Conservation (phyloP, 345 rosid species). For the Isatis tinctoria region DNA sequence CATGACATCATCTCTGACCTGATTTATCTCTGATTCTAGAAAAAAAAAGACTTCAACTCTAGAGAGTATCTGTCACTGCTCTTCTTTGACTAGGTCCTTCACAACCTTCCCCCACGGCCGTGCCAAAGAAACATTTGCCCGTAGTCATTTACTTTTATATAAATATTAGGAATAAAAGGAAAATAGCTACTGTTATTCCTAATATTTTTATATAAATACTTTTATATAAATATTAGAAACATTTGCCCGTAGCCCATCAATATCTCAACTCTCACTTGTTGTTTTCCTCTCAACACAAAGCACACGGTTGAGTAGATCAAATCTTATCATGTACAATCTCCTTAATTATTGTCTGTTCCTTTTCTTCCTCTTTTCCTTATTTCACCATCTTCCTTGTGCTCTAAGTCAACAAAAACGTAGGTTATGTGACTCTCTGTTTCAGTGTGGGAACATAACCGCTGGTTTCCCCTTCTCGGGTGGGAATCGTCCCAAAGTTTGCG, state of each 20-base stretch:
- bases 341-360: not conserved
- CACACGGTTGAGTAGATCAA: not conserved
- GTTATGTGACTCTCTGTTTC: not conserved
- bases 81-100: not conserved
- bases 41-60: not conserved
- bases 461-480: constrained; percentile 44
- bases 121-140: not conserved
- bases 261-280: not conserved
- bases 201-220: too few species aligned
- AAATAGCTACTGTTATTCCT: too few species aligned
- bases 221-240: not conserved
- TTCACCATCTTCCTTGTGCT: constrained; percentile 2
- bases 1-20: too few species aligned
- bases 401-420: not conserved
- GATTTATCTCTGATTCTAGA: not conserved
- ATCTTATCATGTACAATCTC: not conserved
- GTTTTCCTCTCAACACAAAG: not conserved
- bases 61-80: not conserved
- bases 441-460: constrained; percentile 30
- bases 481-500: not conserved
- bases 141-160: not conserved
- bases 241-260: too few species aligned
- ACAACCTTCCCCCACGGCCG: not conserved
- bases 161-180: not conserved
- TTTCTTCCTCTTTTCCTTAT: not conserved